Base-by-base conservation (phyloP, 768 basidiomycete species). In the Lentinula sp. region DNA sequence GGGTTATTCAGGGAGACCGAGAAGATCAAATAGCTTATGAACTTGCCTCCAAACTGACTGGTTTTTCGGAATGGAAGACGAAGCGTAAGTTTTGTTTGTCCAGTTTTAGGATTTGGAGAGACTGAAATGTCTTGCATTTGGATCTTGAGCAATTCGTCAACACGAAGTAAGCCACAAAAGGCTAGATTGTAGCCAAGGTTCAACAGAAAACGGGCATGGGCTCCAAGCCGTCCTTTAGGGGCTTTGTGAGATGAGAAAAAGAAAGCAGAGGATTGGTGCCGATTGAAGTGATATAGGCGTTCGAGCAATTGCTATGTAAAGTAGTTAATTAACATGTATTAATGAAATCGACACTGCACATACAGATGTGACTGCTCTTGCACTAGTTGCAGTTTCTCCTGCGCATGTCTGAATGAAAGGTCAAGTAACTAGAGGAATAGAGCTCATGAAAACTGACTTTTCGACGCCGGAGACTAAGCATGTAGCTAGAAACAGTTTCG, bases 111-210 rank as follows among this genome's bases (percentile, higher is more conserved):
- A 35, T 39, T 37, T 0, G 45, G 8, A 39, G 60, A 48, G 5
- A n/a, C 39, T 9, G 48, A 23, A 10, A 68, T 37, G 41, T 68
- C 53, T 4, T 61, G 57, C 3, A 45, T 33, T 45, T 65, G 60
- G 10, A 68, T 65, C 32, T 64, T 63, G 37, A 68, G 63, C 0
- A 64, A 64, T 33, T 68, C 64, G 32, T 67, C 64, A 32, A 61
- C 61, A 7, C 61, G 66, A 6, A 68, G 63, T 6, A 68, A 39
- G 33, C 66, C 66, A 28, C 62, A 28, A 36, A 68, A 66, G 1
- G 64, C 54, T 2, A 66, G n/a, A 6, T n/a, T 39, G 23, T 55
- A 61, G 8, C 37, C 60, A 12, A 55, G 51, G 28, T n/a, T 20
- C 3, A 61, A 20, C 33, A 55, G 7, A 8, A 33, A 9, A 32